A percentile compares a stretch with the other conserved stretches of the same genome.
Conservation (phyloP, 2,329 filamentous ascomycete genomes). For the Rhinocladiella mackenziei region DNA sequence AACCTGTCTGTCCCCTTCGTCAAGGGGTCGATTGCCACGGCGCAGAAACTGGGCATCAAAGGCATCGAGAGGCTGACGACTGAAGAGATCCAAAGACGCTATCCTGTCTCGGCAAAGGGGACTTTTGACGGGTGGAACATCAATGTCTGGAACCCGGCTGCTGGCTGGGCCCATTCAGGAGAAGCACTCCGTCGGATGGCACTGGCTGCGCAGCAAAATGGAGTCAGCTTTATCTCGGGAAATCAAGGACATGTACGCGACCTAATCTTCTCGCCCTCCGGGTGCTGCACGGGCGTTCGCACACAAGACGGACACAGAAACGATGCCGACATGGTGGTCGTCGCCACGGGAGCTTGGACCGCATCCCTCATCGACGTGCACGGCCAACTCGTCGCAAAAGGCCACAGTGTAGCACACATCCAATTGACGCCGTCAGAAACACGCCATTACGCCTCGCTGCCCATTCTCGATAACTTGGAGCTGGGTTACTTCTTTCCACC, state of each 20-base stretch:
- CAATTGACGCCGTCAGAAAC: conserved; percentile 21
- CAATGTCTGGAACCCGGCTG: conserved; percentile 26
- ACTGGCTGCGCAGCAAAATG: conserved; percentile 19
- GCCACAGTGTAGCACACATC: conserved; percentile 25
- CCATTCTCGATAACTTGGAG: conserved; percentile 26
- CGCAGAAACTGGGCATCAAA: conserved; percentile 18
- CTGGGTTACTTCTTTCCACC: conserved; percentile 16
- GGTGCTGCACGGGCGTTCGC: conserved; percentile 17
- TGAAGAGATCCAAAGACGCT: conserved; percentile 3
- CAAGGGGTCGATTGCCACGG: conserved; percentile 23
- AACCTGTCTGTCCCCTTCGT: conserved; percentile 24
- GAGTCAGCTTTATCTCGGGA: conserved; percentile 26
- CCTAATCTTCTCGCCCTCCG: conserved; percentile 12
- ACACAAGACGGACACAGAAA: conserved; percentile 20
- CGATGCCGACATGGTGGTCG: conserved; percentile 22
- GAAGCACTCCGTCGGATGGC: conserved; percentile 24
- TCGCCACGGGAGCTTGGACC: conserved; percentile 26
- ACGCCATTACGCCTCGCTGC: conserved; percentile 18
- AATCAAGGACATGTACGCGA: conserved; percentile 13
- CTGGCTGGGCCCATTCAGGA: conserved; percentile 25
- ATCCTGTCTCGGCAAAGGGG: conserved; percentile 18
- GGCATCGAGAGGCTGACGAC: conserved; percentile 19
- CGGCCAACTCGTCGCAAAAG: conserved; percentile 24
- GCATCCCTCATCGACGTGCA: conserved; percentile 21
- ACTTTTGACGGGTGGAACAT: conserved; percentile 27